phyloP scores from a whole-genome alignment of 805 yeast species.

The Saccharomycopsis oosterbeekiorum region DNA sequence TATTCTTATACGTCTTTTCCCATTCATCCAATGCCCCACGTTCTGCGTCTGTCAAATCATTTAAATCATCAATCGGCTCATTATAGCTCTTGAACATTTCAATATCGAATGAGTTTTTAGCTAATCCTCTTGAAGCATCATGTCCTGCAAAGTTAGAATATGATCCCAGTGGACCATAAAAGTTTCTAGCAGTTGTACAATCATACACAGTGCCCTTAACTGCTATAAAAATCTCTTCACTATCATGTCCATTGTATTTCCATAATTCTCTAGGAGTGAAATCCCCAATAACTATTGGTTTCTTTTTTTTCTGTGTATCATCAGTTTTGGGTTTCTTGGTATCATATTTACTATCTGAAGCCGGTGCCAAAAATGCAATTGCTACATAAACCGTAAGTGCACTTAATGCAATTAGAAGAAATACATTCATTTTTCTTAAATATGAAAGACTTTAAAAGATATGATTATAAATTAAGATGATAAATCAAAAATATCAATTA shows the following conservation, averaged over 20 bases:
- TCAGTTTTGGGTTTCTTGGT: neutral
- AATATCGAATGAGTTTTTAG: slow-evolving; percentile 74
- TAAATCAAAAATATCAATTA: neutral
- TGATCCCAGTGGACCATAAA: slow-evolving; percentile 95
- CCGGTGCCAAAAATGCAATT: slow-evolving; percentile 1
- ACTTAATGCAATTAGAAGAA: neutral
- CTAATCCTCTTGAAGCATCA: slow-evolving; percentile 90
- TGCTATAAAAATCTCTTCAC: slow-evolving; percentile 72
- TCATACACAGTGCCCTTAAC: slow-evolving; percentile 84
- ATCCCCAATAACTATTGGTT: slow-evolving; percentile 33
- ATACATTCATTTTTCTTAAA: neutral
- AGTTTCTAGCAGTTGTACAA: slow-evolving; percentile 66
- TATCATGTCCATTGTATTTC: slow-evolving; percentile 72
- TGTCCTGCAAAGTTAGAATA: slow-evolving; percentile 92
- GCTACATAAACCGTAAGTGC: neutral
- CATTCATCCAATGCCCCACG: slow-evolving; percentile 65
- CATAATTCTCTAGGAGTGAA: slow-evolving; percentile 71
- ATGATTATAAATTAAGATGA: neutral
- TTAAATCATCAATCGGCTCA: slow-evolving; percentile 66
- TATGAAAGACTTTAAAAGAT: neutral
- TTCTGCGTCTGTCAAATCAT: slow-evolving; percentile 53
- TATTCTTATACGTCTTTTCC: slow-evolving; percentile 72
- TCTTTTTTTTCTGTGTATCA: slow-evolving; percentile 13
- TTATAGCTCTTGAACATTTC: slow-evolving; percentile 57
- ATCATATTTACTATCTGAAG: neutral